These are phyloP conservation scores for Aureobasidium sp. DNA, from an alignment of 2,329 filamentous ascomycete species.

Conservation along the genomic window DNA sequence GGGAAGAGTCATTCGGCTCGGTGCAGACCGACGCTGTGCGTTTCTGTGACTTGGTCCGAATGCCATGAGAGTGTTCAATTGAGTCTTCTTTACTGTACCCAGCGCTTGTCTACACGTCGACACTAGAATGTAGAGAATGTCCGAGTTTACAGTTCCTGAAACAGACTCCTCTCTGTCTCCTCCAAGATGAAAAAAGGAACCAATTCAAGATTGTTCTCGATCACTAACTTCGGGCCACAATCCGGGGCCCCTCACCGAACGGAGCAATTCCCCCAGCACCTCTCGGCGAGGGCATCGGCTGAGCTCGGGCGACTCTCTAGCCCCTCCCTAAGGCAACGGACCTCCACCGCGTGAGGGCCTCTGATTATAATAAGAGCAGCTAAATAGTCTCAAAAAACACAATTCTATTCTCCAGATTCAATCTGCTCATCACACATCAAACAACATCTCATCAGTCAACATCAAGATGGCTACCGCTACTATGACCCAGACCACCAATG, in stretches of 20 bases:
- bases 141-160: too few relatives aligned
- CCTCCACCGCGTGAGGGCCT: not conserved
- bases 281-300: not conserved
- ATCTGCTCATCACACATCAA: not conserved
- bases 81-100: not conserved
- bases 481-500: not conserved
- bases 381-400: not conserved
- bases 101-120: too few relatives aligned
- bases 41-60: not conserved
- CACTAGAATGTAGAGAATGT: too few relatives aligned
- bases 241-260: not conserved
- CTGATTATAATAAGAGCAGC: not conserved
- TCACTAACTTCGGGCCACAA: not conserved
- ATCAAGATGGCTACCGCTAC: slow-evolving; percentile 4
- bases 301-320: not conserved
- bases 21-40: not conserved
- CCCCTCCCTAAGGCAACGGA: not conserved
- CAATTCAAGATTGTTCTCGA: not conserved
- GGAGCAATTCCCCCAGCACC: not conserved
- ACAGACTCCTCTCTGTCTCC: too few relatives aligned
- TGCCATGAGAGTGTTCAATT: not conserved
- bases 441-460: not conserved
- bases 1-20: not conserved
- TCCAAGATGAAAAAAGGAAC: not conserved
- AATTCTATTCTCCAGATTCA: not conserved